Percentiles rank a stretch among this genome's conserved stretches.
phyloP scores from a whole-genome alignment of 2,329 filamentous ascomycete genomes.

The Aspergillus clavatus region DNA sequence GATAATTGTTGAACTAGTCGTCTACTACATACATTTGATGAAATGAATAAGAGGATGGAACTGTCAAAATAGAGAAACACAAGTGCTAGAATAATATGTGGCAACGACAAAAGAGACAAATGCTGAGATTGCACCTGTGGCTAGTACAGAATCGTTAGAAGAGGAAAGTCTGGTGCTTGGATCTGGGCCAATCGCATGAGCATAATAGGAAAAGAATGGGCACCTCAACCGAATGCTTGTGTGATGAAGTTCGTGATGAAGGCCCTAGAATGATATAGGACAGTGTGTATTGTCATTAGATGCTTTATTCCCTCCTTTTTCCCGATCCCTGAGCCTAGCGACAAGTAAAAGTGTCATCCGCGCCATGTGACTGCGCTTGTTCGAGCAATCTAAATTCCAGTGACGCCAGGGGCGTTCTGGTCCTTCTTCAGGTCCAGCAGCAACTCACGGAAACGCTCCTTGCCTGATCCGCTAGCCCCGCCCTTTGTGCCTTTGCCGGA shows the following conservation, averaged over 20 bases:
- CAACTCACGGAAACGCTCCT: conserved; percentile 92
- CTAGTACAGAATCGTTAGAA: background rate
- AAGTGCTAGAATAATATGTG: background rate
- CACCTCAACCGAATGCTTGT: conserved; percentile 4
- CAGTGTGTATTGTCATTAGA: conserved; percentile 5
- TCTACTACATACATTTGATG: background rate
- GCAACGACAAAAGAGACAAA: background rate
- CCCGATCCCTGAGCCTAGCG: background rate
- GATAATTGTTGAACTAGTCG: background rate
- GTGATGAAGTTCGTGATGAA: conserved; percentile 8
- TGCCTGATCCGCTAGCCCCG: conserved; percentile 83
- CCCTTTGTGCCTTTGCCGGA: conserved; percentile 88
- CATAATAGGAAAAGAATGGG: conserved; percentile 1
- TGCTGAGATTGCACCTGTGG: background rate
- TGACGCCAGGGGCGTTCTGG: conserved; percentile 68
- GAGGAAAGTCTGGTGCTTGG: background rate
- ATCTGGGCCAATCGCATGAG: background rate
- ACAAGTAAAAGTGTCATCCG: background rate
- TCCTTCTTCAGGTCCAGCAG: conserved; percentile 86
- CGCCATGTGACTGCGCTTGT: too few species aligned
- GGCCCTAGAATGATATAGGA: conserved; percentile 7
- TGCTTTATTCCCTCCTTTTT: conserved; percentile 3
- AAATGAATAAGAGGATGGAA: background rate
- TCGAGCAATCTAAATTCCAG: conserved; percentile 35
- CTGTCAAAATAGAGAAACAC: background rate